Evolutionary conservation across 2,329 filamentous ascomycete genomes (phyloP).

Genomic region (Fusarium poae): DNA sequence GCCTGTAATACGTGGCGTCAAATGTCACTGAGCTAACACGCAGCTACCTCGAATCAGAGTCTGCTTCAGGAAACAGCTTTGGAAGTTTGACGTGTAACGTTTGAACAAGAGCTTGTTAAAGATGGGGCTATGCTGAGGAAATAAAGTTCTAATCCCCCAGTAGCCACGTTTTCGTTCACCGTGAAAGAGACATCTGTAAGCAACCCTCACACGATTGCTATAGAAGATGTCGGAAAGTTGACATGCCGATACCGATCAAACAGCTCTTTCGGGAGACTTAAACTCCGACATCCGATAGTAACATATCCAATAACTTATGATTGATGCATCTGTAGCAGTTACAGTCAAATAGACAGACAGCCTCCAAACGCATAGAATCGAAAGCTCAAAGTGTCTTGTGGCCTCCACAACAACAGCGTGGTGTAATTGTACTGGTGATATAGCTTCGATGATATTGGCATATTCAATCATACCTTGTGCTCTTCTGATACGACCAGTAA

Average conservation of each 20-base stretch:
- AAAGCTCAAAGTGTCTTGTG: no score
- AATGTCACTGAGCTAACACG: background rate
- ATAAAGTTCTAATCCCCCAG: background rate
- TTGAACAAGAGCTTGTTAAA: background rate
- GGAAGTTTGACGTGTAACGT: conserved; percentile 14
- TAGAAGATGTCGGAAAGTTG: background rate
- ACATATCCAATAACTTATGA: no score
- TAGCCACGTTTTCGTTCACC: background rate
- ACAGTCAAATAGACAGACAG: background rate
- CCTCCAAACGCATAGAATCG: no score
- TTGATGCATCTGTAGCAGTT: background rate
- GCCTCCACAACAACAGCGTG: background rate
- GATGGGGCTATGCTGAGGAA: background rate
- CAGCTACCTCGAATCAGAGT: conserved; percentile 6
- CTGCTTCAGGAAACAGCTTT: background rate
- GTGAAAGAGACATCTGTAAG: background rate
- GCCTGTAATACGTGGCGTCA: conserved; percentile 24
- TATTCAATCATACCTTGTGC: background rate
- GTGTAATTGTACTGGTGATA: background rate
- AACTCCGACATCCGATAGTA: background rate
- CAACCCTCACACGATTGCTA: background rate
- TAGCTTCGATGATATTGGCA: background rate
- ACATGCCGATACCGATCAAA: background rate
- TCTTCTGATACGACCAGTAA: background rate
- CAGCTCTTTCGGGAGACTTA: background rate